A percentile compares a stretch with the other conserved stretches of the same genome.
phyloP scores from a whole-genome alignment of 345 rosid genomes.

The Laguncularia racemosa region DNA sequence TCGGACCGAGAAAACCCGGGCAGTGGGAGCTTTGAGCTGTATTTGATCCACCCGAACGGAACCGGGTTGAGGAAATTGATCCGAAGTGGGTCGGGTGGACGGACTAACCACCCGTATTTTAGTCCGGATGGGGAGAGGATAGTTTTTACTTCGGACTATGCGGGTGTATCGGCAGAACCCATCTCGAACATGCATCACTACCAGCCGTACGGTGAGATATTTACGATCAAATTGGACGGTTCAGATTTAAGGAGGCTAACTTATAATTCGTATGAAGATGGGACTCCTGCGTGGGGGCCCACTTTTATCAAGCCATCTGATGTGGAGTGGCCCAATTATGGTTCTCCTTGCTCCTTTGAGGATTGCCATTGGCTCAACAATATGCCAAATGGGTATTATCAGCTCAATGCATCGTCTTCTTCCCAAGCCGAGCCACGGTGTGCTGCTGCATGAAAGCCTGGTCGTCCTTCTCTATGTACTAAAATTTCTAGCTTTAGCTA shows the following conservation, averaged over 20 bases:
- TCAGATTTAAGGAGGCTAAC: conserved; percentile 65
- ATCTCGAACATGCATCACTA: conserved; percentile 77
- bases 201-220: conserved; percentile 90
- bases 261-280: conserved; percentile 82
- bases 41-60: conserved; percentile 70
- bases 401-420: not conserved
- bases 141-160: conserved; percentile 73
- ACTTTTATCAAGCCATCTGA: conserved; percentile 38
- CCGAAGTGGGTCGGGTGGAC: conserved; percentile 60
- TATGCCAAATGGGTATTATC: conserved; percentile 22
- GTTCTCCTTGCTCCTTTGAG: conserved; percentile 44
- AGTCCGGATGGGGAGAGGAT: conserved; percentile 69
- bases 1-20: conserved; percentile 73
- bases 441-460: conserved; percentile 1
- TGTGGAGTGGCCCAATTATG: conserved; percentile 30
- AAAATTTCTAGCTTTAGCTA: no score
- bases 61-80: conserved; percentile 62
- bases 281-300: conserved; percentile 77
- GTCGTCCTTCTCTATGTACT: no score
- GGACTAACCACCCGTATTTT: conserved; percentile 70
- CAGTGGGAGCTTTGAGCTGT: conserved; percentile 65
- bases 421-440: conserved; percentile 13
- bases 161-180: conserved; percentile 81
- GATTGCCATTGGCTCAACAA: conserved; percentile 72
- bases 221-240: conserved; percentile 61